Conservation (phyloP, 2,329 filamentous ascomycete genomes). For the Cucurbitaria berberidis region DNA sequence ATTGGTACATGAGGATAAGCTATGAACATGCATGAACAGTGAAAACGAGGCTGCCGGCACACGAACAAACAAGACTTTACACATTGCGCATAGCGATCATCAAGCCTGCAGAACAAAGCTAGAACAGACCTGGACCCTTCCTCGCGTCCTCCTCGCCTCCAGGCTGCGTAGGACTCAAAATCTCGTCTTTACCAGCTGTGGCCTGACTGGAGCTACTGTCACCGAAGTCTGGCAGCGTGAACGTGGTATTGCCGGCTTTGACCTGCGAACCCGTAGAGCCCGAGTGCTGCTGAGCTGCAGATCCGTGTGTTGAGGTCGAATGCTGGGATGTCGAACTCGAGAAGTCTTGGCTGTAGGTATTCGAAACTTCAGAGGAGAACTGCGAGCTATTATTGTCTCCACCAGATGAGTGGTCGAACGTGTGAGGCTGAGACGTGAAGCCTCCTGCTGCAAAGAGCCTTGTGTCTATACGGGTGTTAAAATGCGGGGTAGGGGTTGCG, state of each 20-base stretch:
- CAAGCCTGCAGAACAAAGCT: not conserved
- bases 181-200: slow-evolving; percentile 3
- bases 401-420: not conserved
- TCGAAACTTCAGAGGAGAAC: slow-evolving; percentile 7
- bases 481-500: not conserved
- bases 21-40: not conserved
- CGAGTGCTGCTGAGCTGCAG: not conserved
- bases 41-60: not conserved
- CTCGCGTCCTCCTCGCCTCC: slow-evolving; percentile 1
- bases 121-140: slow-evolving; percentile 1
- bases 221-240: slow-evolving; percentile 29
- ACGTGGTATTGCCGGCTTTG: slow-evolving; percentile 21
- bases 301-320: not conserved
- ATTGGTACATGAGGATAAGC: not conserved
- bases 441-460: slow-evolving; percentile 3
- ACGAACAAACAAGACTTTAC: not conserved
- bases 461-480: not conserved
- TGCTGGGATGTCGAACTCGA: slow-evolving; percentile 7
- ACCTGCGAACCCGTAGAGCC: slow-evolving; percentile 10
- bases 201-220: slow-evolving; percentile 1
- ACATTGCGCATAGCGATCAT: not conserved
- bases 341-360: slow-evolving; percentile 3
- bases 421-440: slow-evolving; percentile 4
- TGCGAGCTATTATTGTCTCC: not conserved
- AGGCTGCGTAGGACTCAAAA: slow-evolving; percentile 18